Base-by-base conservation (phyloP, 306 rosid species). In the Mimosa pudica region DNA sequence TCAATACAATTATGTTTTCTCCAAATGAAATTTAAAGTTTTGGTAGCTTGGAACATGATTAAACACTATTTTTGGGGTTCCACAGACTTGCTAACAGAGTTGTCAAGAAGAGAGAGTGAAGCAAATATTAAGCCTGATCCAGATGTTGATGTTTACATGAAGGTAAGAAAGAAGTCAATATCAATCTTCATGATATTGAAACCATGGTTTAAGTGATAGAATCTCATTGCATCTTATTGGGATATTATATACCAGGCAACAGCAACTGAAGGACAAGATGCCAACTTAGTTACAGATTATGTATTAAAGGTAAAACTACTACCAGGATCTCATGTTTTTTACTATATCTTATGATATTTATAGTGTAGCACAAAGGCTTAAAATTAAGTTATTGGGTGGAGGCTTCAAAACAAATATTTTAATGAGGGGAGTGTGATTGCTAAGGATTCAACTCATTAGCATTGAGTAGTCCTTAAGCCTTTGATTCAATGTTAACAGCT, bases 71-170 rank as follows among this genome's bases (percentile, higher is more conserved):
- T 71, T 38, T 66, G 61, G 57, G 68, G 71, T 75, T 49, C 33
- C 18, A 38, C 60, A 88, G 91, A 92, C 42, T 71, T 92, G 87
- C 57, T 94, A 77, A 64, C 87, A 17, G 98, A 94, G 85, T 86
- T 94, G 54, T 81, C 89, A 62, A 89, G 89, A 78, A 89, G 97
- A 86, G 98, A 94, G 87, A 92, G 76, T 36, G 90, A 83, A 46
- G 94, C 93, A 20, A 90, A 86, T 47, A 89, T 92, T 70, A 91
- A 80, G 60, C 98, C 98, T 2, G 97, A 94, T 55, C 87, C 89
- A 8, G 92, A 94, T 71, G 82, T 94, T 54, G 98, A 94, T 75
- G 94, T 93, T 68, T 94, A 83, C 91, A 94, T 94, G 98, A 94
- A 92, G 74, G 94, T 88, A 24, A 66, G 81, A 82, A 42, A 68